These are phyloP conservation scores for Kalmusia sp. DNA, from an alignment of 2,329 filamentous ascomycete genomes.

Conservation along the genomic window DNA sequence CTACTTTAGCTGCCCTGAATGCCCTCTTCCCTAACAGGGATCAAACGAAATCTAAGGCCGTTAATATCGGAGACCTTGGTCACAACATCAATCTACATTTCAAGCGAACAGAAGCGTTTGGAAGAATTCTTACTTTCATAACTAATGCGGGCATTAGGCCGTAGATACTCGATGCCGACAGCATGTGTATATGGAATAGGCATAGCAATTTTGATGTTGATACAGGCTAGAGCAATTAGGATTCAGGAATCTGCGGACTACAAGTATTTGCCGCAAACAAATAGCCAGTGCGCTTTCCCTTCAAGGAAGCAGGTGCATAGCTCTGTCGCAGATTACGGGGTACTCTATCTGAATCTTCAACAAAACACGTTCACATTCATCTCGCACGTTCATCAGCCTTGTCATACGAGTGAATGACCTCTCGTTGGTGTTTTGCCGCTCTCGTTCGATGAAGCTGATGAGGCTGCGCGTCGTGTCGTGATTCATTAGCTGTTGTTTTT, in stretches of 20 bases:
- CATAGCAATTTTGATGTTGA: not conserved
- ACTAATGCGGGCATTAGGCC: conserved; percentile 7
- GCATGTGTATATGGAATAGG: not conserved
- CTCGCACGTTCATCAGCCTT: too few species aligned
- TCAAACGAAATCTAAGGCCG: not conserved
- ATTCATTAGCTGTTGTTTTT: too few species aligned
- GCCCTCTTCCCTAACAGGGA: conserved; percentile 12
- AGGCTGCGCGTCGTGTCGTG: too few species aligned
- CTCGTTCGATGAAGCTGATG: too few species aligned
- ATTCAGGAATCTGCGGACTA: not conserved
- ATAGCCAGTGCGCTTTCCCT: too few species aligned
- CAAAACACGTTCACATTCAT: too few species aligned
- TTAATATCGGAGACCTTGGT: conserved; percentile 4
- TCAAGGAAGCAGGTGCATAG: not conserved
- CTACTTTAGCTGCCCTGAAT: conserved; percentile 8
- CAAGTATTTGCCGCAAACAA: too few species aligned
- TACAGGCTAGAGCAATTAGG: not conserved
- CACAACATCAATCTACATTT: conserved; percentile 18
- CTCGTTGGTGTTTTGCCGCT: too few species aligned
- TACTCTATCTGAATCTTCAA: too few species aligned
- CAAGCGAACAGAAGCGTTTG: conserved; percentile 6
- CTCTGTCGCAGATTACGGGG: not conserved
- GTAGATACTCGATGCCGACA: conserved; percentile 1
- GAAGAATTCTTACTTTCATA: conserved; percentile 10
- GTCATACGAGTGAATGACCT: too few species aligned